Evolutionary conservation across 331 rosid genomes (phyloP), one percentile per base, ranked within the genome.

Genomic region (Arachis monticola): DNA sequence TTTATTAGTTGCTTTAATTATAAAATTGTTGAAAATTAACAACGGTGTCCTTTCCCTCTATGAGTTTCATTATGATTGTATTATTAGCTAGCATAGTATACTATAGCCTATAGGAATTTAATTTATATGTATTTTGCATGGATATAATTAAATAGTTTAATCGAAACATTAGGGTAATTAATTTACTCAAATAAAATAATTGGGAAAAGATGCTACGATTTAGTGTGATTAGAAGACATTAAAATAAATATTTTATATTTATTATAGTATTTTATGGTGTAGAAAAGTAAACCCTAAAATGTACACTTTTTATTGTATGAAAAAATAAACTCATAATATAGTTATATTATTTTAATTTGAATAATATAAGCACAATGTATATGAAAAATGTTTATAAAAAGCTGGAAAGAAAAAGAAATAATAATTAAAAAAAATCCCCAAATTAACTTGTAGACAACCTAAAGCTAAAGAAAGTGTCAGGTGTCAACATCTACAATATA

Each of bases 311-410:
- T 32, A 32, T 32, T 32, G 38, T 32, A 32, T 32, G 3, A 32
- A 32, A 32, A 32, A 32, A 3, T 32, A 32, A 32, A 32, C 60
- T 67, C 32, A 60, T 22, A 11, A 32, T 12, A 42, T 38, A 59
- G 52, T 31, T 32, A 32, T 32, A 32, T 32, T 2, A 17, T 10
- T 17, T 17, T 17, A 17, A 17, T 63, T 51, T 40, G 13, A 41
- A 41, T 11, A 63, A 32, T 7, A 50, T 50, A 9, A 50, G 2
- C 14, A 10, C 13, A 50, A 50, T 2, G 58, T 2, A 11, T 4
- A 40, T 61, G 66, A 61, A 38, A 35, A 32, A 63, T 40, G 10
- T 75, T 42, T n/a, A 40, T 62, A 27, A 64, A 51, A 74, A 51
- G 38, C 14, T 64, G 35, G 6, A 64, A 65, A 53, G 38, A 4